Percentiles rank a stretch among this genome's conserved stretches.
phyloP scores from a whole-genome alignment of 163 green algal species.

The Scenedesmus sp. region DNA sequence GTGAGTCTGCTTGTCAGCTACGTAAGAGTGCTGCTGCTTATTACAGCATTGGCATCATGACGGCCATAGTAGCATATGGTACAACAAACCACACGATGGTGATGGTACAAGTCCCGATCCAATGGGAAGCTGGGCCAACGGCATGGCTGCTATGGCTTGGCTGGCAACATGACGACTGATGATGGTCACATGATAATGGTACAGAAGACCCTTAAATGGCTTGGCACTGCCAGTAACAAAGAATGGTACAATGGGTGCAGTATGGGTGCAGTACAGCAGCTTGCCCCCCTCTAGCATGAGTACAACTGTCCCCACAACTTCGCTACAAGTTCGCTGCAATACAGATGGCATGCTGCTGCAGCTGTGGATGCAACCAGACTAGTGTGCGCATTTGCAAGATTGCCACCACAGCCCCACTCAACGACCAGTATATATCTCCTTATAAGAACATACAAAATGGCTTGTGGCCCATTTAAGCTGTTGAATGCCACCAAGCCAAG shows the following conservation, averaged over 20 bases:
- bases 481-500: background rate
- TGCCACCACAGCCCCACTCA: too few species aligned
- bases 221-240: background rate
- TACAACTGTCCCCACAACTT: background rate
- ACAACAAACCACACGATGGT: too few species aligned
- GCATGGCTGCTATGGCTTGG: background rate
- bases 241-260: background rate
- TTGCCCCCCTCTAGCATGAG: background rate
- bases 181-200: background rate
- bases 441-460: too few species aligned
- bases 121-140: too few species aligned
- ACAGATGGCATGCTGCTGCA: conserved; percentile 12
- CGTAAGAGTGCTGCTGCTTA: too few species aligned
- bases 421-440: too few species aligned
- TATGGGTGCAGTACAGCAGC: background rate
- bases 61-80: too few species aligned
- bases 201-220: background rate
- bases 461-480: too few species aligned
- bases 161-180: background rate
- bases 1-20: too few species aligned
- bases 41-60: too few species aligned
- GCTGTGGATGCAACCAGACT: background rate
- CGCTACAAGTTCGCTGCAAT: background rate
- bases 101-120: too few species aligned
- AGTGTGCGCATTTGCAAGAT: background rate